phyloP scores from a whole-genome alignment of 176 grass and related monocot genomes.

The Leersia perrieri region DNA sequence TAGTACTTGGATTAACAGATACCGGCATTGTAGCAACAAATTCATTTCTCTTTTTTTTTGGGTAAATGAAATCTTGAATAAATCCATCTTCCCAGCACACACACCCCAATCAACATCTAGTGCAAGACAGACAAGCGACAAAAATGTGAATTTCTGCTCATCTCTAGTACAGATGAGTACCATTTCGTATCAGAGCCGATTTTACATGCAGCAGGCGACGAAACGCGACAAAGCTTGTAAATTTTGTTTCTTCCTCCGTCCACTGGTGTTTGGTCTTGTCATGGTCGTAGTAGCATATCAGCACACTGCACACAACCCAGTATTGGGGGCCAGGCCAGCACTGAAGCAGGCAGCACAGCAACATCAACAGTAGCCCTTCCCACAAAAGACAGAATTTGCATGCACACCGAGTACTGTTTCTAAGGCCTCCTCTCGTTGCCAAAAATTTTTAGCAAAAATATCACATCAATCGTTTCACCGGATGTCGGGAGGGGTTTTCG shows the following conservation, averaged over 20 bases:
- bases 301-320: background rate
- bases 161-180: background rate
- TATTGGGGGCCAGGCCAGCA: background rate
- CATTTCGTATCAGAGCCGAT: background rate
- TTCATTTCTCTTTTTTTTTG: background rate
- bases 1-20: background rate
- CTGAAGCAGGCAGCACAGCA: slow-evolving; percentile 3
- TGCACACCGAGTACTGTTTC: background rate
- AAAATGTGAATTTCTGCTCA: background rate
- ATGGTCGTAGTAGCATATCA: background rate
- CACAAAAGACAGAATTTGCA: background rate
- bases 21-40: background rate
- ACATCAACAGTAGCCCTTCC: background rate
- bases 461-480: too few relatives aligned
- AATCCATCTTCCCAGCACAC: background rate
- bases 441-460: too few relatives aligned
- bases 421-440: too few relatives aligned
- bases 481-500: too few relatives aligned
- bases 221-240: background rate
- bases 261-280: slow-evolving; percentile 25
- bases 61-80: background rate
- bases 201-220: background rate
- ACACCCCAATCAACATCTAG: background rate
- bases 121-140: background rate
- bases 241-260: background rate